Evolutionary conservation across 2,329 filamentous ascomycete genomes (phyloP).

Genomic region (Diaporthe citriasiana): DNA sequence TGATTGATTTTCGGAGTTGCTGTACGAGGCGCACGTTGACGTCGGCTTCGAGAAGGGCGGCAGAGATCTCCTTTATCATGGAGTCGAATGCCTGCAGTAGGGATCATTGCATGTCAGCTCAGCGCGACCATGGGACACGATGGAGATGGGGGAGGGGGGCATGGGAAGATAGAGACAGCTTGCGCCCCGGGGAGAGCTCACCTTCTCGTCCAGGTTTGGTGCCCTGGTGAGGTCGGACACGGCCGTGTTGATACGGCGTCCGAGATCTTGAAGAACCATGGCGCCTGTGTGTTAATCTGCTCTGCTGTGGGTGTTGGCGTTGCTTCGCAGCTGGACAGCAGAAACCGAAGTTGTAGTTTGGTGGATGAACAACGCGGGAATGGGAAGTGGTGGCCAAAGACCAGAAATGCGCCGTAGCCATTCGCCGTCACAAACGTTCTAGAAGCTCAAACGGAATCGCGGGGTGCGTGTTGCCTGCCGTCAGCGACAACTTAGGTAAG

Average conservation of each 20-base stretch:
- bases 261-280: conserved; percentile 99
- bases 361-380: background rate
- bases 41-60: conserved; percentile 94
- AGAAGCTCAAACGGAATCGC: conserved; percentile 24
- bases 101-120: conserved; percentile 51
- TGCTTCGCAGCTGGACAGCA: conserved; percentile 33
- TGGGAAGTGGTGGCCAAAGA: conserved; percentile 12
- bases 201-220: conserved; percentile 96
- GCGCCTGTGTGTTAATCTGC: conserved; percentile 42
- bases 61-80: conserved; percentile 99
- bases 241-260: conserved; percentile 97
- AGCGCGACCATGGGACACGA: background rate
- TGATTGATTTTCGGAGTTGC: conserved; percentile 93
- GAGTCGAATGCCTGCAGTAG: conserved; percentile 84
- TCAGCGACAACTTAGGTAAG: conserved; percentile 3
- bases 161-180: background rate
- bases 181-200: conserved; percentile 50
- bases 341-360: background rate
- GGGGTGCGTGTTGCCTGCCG: conserved; percentile 13
- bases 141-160: background rate
- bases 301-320: conserved; percentile 22
- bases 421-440: conserved; percentile 25
- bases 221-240: conserved; percentile 94
- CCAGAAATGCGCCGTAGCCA: conserved; percentile 10
- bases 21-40: conserved; percentile 96